phyloP scores from a whole-genome alignment of 1,284 basidiomycete genomes.

The Lentinus polychrous region DNA sequence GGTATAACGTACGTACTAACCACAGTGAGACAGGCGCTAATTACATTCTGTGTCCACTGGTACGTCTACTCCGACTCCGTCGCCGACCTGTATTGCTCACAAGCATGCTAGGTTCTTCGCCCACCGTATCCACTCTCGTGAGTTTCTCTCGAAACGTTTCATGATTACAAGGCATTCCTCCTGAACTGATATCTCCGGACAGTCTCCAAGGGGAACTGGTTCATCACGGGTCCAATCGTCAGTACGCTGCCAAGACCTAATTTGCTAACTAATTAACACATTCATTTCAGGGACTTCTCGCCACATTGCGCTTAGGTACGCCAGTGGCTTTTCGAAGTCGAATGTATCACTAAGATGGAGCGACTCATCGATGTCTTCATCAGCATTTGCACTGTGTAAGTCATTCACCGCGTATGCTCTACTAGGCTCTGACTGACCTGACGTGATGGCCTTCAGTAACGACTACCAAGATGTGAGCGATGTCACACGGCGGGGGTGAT shows the following conservation, averaged over 20 bases:
- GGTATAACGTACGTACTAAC: background rate
- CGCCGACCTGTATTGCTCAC: background rate
- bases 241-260: too few species aligned
- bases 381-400: conserved; percentile 11
- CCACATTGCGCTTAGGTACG: conserved; percentile 9
- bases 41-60: conserved; percentile 9
- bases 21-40: conserved; percentile 4
- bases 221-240: conserved; percentile 10
- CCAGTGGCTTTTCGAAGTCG: background rate
- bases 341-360: background rate
- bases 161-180: background rate
- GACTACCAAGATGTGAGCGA: conserved; percentile 28
- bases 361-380: background rate
- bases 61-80: background rate
- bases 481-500: background rate
- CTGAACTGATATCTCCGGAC: background rate
- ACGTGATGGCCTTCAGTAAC: conserved; percentile 21
- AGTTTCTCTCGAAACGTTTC: background rate
- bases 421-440: background rate
- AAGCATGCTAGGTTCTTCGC: conserved; percentile 10
- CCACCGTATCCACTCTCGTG: conserved; percentile 11
- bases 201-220: conserved; percentile 11
- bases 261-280: too few species aligned
- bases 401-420: background rate
- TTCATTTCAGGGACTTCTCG: conserved; percentile 10